Evolutionary conservation across 176 grass and related monocot species (phyloP), one percentile per base, ranked within the genome.

Genomic region (Paspalum vaginatum): DNA sequence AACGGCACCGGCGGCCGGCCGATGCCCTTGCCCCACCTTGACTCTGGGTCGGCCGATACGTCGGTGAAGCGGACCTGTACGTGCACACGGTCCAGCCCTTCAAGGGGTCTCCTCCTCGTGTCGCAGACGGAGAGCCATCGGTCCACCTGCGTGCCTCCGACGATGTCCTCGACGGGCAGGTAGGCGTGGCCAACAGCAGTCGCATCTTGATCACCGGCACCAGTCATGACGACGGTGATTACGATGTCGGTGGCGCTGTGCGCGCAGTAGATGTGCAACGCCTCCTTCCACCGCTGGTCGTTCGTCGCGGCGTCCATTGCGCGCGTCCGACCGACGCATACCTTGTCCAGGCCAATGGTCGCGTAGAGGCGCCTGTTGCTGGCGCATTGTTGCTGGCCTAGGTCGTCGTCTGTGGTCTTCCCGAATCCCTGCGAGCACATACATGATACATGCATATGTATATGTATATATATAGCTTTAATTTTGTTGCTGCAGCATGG

Each of bases 251-350:
- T 69, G 43, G 43, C 66, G 11, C 25, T 7, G 66, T 69, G 43
- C 43, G 66, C 66, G n/a, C 43, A 48, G 66, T 69, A 69, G 43
- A 48, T 45, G 66, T 48, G 43, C 6, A 69, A 13, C 66, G 66
- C 42, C 43, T 47, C 66, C 11, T 48, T 69, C 66, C 66, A 69
- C n/a, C 25, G 66, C 66, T 20, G 18, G 40, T 45, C 40, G 18
- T 68, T 43, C 42, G 8, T 21, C 10, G 41, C 18, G 7, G 55
- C 8, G 55, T 24, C 55, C 9, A 58, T 20, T 21, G 65, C 40
- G 65, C 40, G 65, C 65, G 65, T 68, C 64, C 64, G 64, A 41
- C 18, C 64, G 40, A 67, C 64, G 64, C 40, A n/a, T 20, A 20
- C 40, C 18, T 9, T n/a, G 40, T 67, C 65, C 65, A 68, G 21